phyloP scores from a whole-genome alignment of 768 basidiomycete species.

The Termitomyces eurrhizus region DNA sequence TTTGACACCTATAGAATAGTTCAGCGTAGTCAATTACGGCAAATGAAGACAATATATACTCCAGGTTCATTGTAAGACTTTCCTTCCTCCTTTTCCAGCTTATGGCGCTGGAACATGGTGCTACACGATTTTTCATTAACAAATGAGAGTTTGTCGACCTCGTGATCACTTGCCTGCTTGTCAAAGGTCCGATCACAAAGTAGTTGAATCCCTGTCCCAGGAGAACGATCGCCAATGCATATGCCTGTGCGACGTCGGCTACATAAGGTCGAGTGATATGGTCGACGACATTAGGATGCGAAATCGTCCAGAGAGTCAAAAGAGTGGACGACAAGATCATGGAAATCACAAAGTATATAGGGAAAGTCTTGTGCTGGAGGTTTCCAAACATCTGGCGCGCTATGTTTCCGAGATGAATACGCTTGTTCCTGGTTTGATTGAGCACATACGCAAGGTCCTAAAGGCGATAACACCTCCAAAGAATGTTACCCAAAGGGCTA shows the following conservation, averaged over 20 bases:
- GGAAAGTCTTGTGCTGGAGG: conserved; percentile 73
- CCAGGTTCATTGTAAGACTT: conserved; percentile 60
- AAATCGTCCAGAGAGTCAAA: conserved; percentile 52
- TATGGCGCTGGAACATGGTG: conserved; percentile 73
- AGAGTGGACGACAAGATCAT: conserved; percentile 52
- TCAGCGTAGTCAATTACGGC: neutral
- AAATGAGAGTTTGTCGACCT: neutral
- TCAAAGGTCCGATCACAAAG: conserved; percentile 67
- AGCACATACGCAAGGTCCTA: conserved; percentile 50
- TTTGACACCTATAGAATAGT: conserved; percentile 47
- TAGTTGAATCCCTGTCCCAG: conserved; percentile 57
- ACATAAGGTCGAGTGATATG: conserved; percentile 43
- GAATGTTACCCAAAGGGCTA: conserved; percentile 63
- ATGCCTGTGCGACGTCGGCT: conserved; percentile 65
- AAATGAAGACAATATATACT: conserved; percentile 34
- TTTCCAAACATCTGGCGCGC: conserved; percentile 70
- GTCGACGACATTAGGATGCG: conserved; percentile 51
- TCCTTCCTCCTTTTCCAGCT: conserved; percentile 70
- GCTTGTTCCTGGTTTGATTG: neutral
- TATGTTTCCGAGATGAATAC: conserved; percentile 20
- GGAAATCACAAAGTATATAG: conserved; percentile 67
- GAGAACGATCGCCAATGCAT: conserved; percentile 45
- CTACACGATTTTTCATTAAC: conserved; percentile 27
- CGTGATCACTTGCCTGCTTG: conserved; percentile 49
- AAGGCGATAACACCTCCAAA: conserved; percentile 67